Percentiles rank a stretch among this genome's conserved stretches.
These are phyloP conservation scores for Lathyrus oleraceus DNA, from an alignment of 306 rosid genomes.

Conservation along the genomic window DNA sequence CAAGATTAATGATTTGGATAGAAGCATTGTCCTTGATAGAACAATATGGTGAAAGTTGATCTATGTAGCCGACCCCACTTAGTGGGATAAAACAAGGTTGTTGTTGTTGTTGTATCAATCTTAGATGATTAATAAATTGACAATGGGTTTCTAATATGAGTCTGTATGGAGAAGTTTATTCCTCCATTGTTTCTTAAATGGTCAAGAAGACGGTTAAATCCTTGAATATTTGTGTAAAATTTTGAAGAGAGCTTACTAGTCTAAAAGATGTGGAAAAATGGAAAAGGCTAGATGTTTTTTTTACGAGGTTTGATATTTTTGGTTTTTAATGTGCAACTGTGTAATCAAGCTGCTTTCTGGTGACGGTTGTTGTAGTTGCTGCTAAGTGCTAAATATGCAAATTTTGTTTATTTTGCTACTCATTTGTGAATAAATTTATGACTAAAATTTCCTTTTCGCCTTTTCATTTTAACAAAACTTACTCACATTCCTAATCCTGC, in stretches of 20 bases:
- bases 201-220: slow-evolving; percentile 11
- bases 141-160: not conserved
- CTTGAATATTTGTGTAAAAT: not conserved
- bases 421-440: slow-evolving; percentile 6
- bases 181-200: slow-evolving; percentile 23
- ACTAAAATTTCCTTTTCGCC: not conserved
- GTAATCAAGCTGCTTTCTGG: slow-evolving; percentile 1
- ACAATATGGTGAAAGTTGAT: too few relatives aligned
- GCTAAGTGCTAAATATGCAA: not conserved
- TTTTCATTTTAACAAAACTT: slow-evolving; percentile 2
- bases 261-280: slow-evolving; percentile 12
- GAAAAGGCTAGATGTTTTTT: not conserved
- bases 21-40: too few relatives aligned
- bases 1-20: too few relatives aligned
- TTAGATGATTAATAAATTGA: slow-evolving; percentile 18
- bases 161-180: not conserved
- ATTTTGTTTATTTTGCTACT: not conserved
- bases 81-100: too few relatives aligned
- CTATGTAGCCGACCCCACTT: too few relatives aligned
- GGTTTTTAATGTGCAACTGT: not conserved
- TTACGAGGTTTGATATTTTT: not conserved
- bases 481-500: slow-evolving; percentile 14
- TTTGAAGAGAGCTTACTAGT: slow-evolving; percentile 5
- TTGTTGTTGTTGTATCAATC: too few relatives aligned
- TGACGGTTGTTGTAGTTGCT: not conserved